Base-by-base conservation (phyloP, 345 rosid species). In the Salix purpurea region DNA sequence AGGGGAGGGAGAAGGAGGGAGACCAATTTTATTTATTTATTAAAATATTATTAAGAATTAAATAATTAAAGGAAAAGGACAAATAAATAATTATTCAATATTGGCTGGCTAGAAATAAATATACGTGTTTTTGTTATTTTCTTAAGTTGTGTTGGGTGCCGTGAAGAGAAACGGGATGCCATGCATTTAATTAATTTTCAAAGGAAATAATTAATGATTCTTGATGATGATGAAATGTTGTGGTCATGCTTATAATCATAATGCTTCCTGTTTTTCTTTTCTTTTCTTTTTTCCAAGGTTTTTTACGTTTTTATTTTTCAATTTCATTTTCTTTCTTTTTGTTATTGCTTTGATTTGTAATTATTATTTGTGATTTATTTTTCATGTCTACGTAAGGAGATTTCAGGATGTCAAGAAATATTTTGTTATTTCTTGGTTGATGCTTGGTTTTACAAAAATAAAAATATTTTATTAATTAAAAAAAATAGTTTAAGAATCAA, bases 181-280 rank as follows among this genome's bases (percentile, higher is more conserved):
- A 42, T 42, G 46, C 46, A 42, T 42, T 32, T 52, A 40, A 1
- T 36, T 67, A 23, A 74, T 74, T 81, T 71, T 52, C 28, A 76
- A 62, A 48, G 6, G 26, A 68, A 68, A 68, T 67, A 40, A 54
- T 28, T 26, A 77, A 70, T 26, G 74, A 32, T 52, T 80, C 7
- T 60, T 58, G 52, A 67, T 76, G 84, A 83, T 89, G 94, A 89
- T 90, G 92, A 81, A 69, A 85, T 82, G 81, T 79, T 84, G 90
- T 80, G 80, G 90, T 90, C 94, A 87, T 85, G 90, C 88, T 84
- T 83, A 77, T 82, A 87, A 85, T 86, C 86, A 85, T 80, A 69
- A 64, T 21, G 28, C 28, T 23, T 7, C 4, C 37, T 50, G 34
- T 39, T 60, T 21, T 46, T 19, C 13, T 67, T 4, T 48, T 14